phyloP scores from a whole-genome alignment of 768 basidiomycete genomes.

The Panus rudis region DNA sequence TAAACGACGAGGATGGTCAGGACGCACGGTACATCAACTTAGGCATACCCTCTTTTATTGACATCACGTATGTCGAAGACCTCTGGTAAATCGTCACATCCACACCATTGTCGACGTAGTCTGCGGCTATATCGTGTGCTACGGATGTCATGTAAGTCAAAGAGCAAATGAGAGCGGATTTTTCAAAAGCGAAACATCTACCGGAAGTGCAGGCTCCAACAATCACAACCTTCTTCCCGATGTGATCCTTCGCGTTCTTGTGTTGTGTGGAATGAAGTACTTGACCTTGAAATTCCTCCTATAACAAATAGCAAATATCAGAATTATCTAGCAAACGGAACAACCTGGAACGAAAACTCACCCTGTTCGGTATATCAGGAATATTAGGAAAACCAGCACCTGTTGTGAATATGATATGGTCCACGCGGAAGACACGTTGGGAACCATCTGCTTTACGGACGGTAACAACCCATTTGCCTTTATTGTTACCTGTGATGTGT shows the following conservation, averaged over 20 bases:
- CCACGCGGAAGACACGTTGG: slow-evolving; percentile 1
- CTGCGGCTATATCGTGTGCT: slow-evolving; percentile 44
- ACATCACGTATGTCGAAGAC: slow-evolving; percentile 2
- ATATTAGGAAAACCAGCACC: neutral
- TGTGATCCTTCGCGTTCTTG: slow-evolving; percentile 42
- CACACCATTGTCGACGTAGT: slow-evolving; percentile 36
- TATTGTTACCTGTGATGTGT: no score
- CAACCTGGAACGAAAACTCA: neutral
- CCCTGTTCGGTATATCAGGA: neutral
- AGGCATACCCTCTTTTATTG: neutral
- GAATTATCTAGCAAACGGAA: neutral
- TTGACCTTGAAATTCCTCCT: slow-evolving; percentile 57
- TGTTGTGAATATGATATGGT: slow-evolving; percentile 2
- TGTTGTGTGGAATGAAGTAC: slow-evolving; percentile 52
- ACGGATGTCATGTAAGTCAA: neutral
- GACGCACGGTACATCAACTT: neutral
- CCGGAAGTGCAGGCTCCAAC: slow-evolving; percentile 60
- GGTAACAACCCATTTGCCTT: slow-evolving; percentile 1
- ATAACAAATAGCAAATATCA: neutral
- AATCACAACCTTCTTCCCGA: slow-evolving; percentile 64
- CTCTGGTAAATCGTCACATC: slow-evolving; percentile 5
- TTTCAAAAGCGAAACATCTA: slow-evolving; percentile 11
- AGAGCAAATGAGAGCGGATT: neutral
- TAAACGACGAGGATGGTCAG: neutral
- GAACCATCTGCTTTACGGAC: neutral